These are phyloP conservation scores for Dichomitus squalens DNA, from an alignment of 1,284 basidiomycete species.

Conservation along the genomic window DNA sequence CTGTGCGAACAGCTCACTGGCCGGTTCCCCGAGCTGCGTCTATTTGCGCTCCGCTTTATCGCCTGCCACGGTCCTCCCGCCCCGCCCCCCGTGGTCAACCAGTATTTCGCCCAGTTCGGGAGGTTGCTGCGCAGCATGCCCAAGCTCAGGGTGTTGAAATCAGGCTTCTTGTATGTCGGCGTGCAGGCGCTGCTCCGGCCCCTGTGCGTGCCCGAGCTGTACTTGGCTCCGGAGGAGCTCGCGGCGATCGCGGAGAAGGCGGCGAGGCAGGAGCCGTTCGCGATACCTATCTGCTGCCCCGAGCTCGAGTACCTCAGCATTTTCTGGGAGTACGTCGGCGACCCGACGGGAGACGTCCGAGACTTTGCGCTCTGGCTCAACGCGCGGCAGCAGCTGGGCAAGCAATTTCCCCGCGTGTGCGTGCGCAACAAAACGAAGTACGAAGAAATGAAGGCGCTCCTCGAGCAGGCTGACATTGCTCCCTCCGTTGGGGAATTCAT, in stretches of 20 bases:
- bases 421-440: not conserved
- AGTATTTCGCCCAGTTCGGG: slow-evolving; percentile 45
- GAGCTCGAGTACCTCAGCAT: not conserved
- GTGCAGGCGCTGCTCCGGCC: slow-evolving; percentile 27
- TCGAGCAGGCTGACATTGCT: too few relatives aligned
- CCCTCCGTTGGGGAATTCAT: too few relatives aligned
- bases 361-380: not conserved
- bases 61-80: slow-evolving; percentile 22
- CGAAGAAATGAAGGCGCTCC: too few relatives aligned
- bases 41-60: slow-evolving; percentile 51
- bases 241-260: slow-evolving; percentile 1
- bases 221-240: slow-evolving; percentile 23
- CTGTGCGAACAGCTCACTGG: slow-evolving; percentile 47
- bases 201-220: slow-evolving; percentile 33
- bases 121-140: slow-evolving; percentile 46
- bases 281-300: not conserved
- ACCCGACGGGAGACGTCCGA: not conserved
- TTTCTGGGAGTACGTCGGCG: not conserved
- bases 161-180: slow-evolving; percentile 34
- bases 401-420: not conserved
- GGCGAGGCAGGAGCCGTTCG: not conserved
- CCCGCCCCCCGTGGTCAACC: not conserved
- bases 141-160: slow-evolving; percentile 48
- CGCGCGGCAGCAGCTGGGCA: not conserved
- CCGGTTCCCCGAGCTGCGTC: slow-evolving; percentile 47